Evolutionary conservation across 768 basidiomycete species (phyloP), one percentile per base, ranked within the genome.

Genomic region (Suillus weaverae): DNA sequence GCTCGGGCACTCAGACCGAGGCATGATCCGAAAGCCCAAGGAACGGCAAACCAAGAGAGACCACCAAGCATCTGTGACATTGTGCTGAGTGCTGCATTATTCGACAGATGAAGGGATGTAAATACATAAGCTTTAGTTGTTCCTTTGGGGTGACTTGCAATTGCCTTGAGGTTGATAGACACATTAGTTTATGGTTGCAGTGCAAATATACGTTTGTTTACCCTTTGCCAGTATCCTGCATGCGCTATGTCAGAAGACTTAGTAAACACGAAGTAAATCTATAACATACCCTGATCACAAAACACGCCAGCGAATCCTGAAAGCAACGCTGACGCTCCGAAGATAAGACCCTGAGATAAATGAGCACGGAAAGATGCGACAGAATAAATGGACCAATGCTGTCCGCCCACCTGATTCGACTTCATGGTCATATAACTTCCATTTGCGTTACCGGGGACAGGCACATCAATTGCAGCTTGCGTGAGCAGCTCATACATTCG

Each of bases 161-260:
- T 78, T 3, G 79, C 79, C 77, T 77, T 60, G 10, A 33, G 30
- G 22, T 20, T n/a, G 32, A 33, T 30, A 35, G 20, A 33, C 14
- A 46, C 62, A 43, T 63, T 4, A 63, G 39, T 63, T 13, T 30
- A 46, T 7, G 33, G 46, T 16, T 9, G 30, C 3, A 35, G 20
- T 41, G 44, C 9, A 41, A 13, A 20, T 13, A 32, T n/a, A 30
- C 14, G 39, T 13, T 26, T 33, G 55, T 71, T 39, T 38, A 76
- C 78, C 14, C 78, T 67, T 67, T 81, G 80, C 79, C 79, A 81
- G 57, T 81, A 80, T 13, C 78, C 77, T 76, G 62, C 30, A 62
- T 44, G 10, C 16, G 18, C 5, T 20, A 69, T 64, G 18, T 64
- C 60, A 18, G 60, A 65, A 48, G 38, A 35, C 30, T 26, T 26